Evolutionary conservation across 2,329 filamentous ascomycete genomes (phyloP), one percentile per base, ranked within the genome.

Genomic region (Aspergillus thermomutatus): DNA sequence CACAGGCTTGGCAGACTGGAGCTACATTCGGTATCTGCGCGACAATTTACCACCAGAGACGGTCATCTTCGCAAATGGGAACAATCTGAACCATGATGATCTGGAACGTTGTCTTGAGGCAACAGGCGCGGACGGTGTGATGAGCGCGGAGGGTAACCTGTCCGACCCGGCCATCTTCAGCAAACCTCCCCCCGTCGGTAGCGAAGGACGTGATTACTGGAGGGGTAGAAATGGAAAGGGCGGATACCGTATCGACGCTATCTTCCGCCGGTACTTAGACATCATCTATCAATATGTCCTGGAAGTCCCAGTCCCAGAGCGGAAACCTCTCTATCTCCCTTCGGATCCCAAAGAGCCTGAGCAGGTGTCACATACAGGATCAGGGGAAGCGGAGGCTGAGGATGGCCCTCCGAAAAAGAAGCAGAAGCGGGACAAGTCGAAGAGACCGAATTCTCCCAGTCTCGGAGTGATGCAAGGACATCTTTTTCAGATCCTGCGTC

Each of bases 11-110:
- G 94, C 94, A 4, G 92, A 99, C 75, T 99, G 94, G 94, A 79
- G 78, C n/a, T 85, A 89, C 68, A 87, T 99, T 55, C 83, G 87
- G 4, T 93, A 90, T 69, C 75, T 99, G 62, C 82, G 94, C 50
- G 90, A 96, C 10, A 89, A 88, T 59, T 77, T 99, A 28, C 93
- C 93, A 0, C 77, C 82, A 1, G 92, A 97, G 49, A 95, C 92
- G 7, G 94, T 99, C 25, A 85, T 99, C 2, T 97, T 99, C 70
- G 94, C 94, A 3, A 99, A 99, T 72, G 94, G 94, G 11, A 99
- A 99, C 69, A 88, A 97, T 37, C 78, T 99, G 57, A 88, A 90
- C 71, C 82, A 88, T 57, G 87, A 81, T 0, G 93, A 99, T 70
- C 79, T 99, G 10, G 83, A 88, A 51, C 78, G 78, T 21, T 97